Evolutionary conservation across 805 yeast species (phyloP), one percentile per base, ranked within the genome.

Genomic region (Teunomyces gatunensis): DNA sequence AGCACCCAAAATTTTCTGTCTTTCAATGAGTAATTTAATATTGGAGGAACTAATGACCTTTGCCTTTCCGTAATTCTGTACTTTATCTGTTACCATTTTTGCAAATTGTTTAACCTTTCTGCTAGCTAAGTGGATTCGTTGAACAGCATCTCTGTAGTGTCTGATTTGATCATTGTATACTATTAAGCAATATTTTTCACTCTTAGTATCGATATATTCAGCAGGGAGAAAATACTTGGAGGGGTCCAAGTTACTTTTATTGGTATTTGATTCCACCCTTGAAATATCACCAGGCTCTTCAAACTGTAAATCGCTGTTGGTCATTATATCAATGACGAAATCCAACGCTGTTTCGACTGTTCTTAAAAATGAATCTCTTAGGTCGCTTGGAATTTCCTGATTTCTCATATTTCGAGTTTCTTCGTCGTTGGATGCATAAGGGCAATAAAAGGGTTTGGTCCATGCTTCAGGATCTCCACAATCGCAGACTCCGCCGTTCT

Each of bases 401-500:
- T 42, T 44, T 29, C 40, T 29, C 17, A 35, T 13, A n/a, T 17
- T 29, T 15, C 49, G 50, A 6, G 59, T 50, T 5, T 54, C 58
- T 3, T 60, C 60, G 5, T 55, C 63, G 6, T 23, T 43, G 13
- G 25, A 30, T 3, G 36, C 9, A 54, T 53, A 43, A 28, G 45
- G 25, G 61, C 96, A 89, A 11, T 68, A 58, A 37, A 81, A 68
- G 1, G 73, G 65, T 12, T 63, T 64, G 4, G 71, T 76, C 90
- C 95, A 89, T 0, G 95, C 95, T 58, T 87, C 96, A 0, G 83
- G 80, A 58, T 89, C 96, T 3, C 96, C 96, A 63, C 96, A 89
- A 59, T 89, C 96, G 62, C 95, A 87, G 15, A 85, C 86, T 0
- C 94, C 94, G 33, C 91, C 88, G 48, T 80, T 85, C 50, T 81